Conservation (phyloP, 371 early-diverging fungal species). For the Blyttiomyces sp. region DNA sequence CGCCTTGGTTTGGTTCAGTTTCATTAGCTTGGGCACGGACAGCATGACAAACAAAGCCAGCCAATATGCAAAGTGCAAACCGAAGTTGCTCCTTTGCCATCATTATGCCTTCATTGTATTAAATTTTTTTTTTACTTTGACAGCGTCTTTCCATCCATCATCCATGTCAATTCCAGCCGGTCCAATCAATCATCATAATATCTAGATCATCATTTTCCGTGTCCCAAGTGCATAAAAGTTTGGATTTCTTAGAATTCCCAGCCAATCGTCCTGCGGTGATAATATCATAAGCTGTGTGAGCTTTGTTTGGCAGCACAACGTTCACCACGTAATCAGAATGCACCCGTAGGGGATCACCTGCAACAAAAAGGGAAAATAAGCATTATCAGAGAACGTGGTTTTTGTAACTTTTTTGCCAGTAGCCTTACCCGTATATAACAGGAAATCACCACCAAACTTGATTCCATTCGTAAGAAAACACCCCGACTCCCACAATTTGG, state of each 20-base stretch:
- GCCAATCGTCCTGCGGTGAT: constrained; percentile 11
- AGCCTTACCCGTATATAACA: constrained; percentile 11
- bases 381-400: background rate
- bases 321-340: constrained; percentile 13
- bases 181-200: too few relatives aligned
- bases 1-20: background rate
- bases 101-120: too few relatives aligned
- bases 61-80: too few relatives aligned
- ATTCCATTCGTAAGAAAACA: constrained; percentile 4
- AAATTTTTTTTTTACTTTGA: too few relatives aligned
- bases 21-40: background rate
- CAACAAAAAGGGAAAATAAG: background rate
- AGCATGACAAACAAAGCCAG: too few relatives aligned
- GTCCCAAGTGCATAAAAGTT: too few relatives aligned
- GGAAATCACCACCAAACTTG: constrained; percentile 18
- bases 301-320: background rate
- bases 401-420: background rate
- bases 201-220: too few relatives aligned
- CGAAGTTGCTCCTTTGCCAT: too few relatives aligned
- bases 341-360: constrained; percentile 15
- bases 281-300: constrained; percentile 5
- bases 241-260: constrained; percentile 9
- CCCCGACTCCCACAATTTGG: background rate
- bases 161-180: too few relatives aligned
- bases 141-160: too few relatives aligned